phyloP scores from a whole-genome alignment of 768 basidiomycete genomes.

The Pleurotus cornucopiae region DNA sequence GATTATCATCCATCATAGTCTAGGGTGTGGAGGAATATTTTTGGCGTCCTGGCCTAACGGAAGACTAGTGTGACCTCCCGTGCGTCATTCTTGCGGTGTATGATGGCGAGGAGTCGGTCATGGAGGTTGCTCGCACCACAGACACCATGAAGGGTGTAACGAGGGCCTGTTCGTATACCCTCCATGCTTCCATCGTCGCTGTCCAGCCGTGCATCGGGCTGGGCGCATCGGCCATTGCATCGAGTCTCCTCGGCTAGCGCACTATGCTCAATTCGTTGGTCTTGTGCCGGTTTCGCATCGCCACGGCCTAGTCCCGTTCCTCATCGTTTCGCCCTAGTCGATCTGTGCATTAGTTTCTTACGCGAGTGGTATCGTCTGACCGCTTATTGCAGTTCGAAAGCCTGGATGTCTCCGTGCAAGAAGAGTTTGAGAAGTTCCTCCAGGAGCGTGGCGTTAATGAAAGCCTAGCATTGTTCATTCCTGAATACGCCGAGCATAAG shows the following conservation, averaged over 20 bases:
- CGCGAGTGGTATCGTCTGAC: neutral
- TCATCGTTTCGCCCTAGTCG: neutral
- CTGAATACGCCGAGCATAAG: conserved; percentile 84
- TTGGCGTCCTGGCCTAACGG: neutral
- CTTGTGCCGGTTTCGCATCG: neutral
- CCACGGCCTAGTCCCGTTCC: conserved; percentile 1
- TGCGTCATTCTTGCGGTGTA: neutral
- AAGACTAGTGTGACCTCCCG: neutral
- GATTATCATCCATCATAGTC: neutral
- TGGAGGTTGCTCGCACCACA: neutral
- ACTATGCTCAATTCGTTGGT: neutral
- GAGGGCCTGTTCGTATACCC: neutral
- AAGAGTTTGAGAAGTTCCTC: conserved; percentile 87
- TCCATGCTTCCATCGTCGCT: neutral
- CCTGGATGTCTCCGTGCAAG: conserved; percentile 82
- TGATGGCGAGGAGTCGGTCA: neutral
- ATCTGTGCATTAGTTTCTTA: neutral
- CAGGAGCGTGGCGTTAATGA: conserved; percentile 89
- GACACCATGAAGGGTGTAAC: neutral
- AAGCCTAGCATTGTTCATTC: conserved; percentile 78
- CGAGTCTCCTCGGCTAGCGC: neutral
- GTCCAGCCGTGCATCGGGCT: neutral
- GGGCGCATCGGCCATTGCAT: neutral
- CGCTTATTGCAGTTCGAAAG: conserved; percentile 67
- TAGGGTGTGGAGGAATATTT: neutral